Base-by-base conservation (phyloP, 2,329 filamentous ascomycete genomes). In the Capronia epimyces region DNA sequence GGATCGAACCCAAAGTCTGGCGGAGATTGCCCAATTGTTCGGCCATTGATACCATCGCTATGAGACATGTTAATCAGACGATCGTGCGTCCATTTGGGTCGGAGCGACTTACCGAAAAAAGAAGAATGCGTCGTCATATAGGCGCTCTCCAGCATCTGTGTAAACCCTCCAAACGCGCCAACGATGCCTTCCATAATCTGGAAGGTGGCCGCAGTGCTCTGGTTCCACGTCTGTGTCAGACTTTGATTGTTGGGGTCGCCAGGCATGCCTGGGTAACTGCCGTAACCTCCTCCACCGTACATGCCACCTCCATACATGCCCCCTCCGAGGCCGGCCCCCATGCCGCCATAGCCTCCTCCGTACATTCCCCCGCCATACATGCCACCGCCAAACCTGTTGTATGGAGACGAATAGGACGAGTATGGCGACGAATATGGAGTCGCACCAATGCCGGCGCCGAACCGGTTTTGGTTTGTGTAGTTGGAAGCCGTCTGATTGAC, bases 51-150 rank as follows among this genome's bases (percentile, higher is more conserved):
- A 98, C 87, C 90, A 98, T 97, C 49, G 93, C 93, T 93, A 57
- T 40, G 41, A 49, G n/a, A 29, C 58, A 62, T 49, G 59, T 46
- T 39, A 46, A 57, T 53, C 6, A 10, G n/a, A 15, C 15, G 31
- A 13, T 6, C 15, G 31, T 7, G 31, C n/a, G 27, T 40, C 2
- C 15, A 18, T 20, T 13, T 12, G 42, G 8, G 41, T 29, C 9
- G 34, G 8, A 18, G 20, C 7, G 13, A 71, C 85, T 64, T 79
- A 95, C 89, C 90, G 65, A 97, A 98, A 71, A 98, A 98, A 47
- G 89, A 95, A 4, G 90, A 96, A 70, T 98, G 93, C 0, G 93
- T 98, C 24, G 94, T 93, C 94, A 98, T 98, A 64, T 96, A 98
- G 9, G 93, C 97, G 75, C 93, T 97, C 72, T 98, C 93, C 22